Percentiles rank a stretch among this genome's conserved stretches.
phyloP scores from a whole-genome alignment of 2,329 filamentous ascomycete genomes.

The Clarireedia hainanense region DNA sequence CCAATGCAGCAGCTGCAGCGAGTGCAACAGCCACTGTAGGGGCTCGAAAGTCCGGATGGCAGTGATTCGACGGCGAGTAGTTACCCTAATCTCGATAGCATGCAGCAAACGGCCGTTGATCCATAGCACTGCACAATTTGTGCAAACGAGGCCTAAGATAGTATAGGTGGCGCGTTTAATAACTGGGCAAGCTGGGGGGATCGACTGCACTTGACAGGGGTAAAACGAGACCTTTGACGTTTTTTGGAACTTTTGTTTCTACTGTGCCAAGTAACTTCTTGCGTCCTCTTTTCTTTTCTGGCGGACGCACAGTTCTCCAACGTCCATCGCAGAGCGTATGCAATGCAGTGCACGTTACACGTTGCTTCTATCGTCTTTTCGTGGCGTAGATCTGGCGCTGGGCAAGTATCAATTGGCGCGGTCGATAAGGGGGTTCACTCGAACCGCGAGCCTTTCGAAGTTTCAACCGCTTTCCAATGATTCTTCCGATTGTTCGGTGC shows the following conservation, averaged over 20 bases:
- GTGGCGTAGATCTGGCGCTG: no score
- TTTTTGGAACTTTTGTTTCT: neutral
- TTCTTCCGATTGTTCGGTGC: neutral
- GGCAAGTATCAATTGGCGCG: neutral
- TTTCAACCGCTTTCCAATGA: neutral
- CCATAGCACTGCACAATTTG: neutral
- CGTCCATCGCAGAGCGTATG: neutral
- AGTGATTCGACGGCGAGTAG: neutral
- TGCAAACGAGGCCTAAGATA: slow-evolving; percentile 1
- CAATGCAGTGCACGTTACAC: neutral
- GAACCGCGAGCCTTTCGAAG: neutral
- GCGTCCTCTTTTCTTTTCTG: neutral
- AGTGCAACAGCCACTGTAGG: slow-evolving; percentile 4
- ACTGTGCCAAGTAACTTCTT: neutral
- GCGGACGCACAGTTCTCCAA: neutral
- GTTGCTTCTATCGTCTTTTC: neutral
- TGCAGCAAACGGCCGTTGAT: neutral
- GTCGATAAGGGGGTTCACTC: neutral
- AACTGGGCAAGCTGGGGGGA: neutral
- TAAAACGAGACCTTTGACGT: neutral
- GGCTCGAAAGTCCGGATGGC: neutral
- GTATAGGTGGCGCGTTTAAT: slow-evolving; percentile 7
- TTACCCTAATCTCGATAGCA: neutral
- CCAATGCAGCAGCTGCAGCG: neutral
- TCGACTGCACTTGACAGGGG: slow-evolving; percentile 7